Percentiles rank a stretch among this genome's conserved stretches.
Conservation (phyloP, 2,329 filamentous ascomycete genomes). For the Penicillium sp. region DNA sequence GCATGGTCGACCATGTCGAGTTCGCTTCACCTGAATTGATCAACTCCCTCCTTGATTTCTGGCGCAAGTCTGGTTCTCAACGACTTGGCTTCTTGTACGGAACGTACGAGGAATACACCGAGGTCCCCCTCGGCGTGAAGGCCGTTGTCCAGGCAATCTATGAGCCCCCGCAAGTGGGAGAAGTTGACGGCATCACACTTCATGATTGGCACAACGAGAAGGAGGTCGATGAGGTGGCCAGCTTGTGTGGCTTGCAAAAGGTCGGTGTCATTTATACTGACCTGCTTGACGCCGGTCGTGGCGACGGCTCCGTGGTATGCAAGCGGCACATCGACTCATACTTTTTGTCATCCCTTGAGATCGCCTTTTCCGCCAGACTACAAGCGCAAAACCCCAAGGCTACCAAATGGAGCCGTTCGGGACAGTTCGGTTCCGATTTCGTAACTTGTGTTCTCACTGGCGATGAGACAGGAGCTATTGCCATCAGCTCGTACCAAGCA, state of each 20-base stretch:
- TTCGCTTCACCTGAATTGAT: conserved; percentile 84
- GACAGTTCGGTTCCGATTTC: conserved; percentile 91
- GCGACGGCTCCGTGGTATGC: conserved; percentile 86
- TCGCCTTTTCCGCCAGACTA: conserved; percentile 82
- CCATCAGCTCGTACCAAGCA: conserved; percentile 88
- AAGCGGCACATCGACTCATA: conserved; percentile 96
- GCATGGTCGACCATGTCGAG: conserved; percentile 98
- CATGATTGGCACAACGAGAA: conserved; percentile 82
- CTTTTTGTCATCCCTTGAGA: conserved; percentile 88
- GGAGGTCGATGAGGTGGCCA: conserved; percentile 77
- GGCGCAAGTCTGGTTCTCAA: conserved; percentile 82
- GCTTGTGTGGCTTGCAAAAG: conserved; percentile 79
- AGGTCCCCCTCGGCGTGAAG: conserved; percentile 91
- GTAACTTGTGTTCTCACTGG: conserved; percentile 96
- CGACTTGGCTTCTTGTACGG: conserved; percentile 90
- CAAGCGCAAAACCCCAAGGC: conserved; percentile 87
- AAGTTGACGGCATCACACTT: conserved; percentile 83
- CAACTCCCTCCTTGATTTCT: conserved; percentile 87
- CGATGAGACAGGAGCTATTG: conserved; percentile 83
- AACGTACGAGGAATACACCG: conserved; percentile 83
- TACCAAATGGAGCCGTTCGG: conserved; percentile 96
- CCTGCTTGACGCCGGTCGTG: conserved; percentile 75
- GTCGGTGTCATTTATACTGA: conserved; percentile 96
- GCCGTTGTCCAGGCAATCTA: conserved; percentile 97
- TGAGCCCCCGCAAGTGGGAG: conserved; percentile 87